Evolutionary conservation across 2,329 filamentous ascomycete genomes (phyloP), one percentile per base, ranked within the genome.

Genomic region (Sporothrix globosa): DNA sequence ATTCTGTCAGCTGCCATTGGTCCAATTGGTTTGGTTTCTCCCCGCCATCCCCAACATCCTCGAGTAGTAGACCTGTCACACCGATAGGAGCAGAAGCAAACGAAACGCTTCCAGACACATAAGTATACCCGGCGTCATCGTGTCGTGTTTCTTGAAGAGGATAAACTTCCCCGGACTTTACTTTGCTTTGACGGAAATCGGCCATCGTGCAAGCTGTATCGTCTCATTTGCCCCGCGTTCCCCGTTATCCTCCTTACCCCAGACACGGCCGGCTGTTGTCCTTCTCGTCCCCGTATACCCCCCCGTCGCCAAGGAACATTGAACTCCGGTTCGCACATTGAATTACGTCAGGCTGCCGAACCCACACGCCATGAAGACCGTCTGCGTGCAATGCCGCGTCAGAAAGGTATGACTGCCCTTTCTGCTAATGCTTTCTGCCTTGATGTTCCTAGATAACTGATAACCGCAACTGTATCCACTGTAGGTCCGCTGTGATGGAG

Each of bases 351-450:
- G 34, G 34, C 34, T 34, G 5, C 34, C 17, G 6, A 48, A 39
- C 44, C 63, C 46, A 41, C 63, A 39, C 30, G 13, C 14, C 39
- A 68, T 68, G 67, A 68, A 68, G 27, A 50, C 24, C 21, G 67
- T 61, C 2, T 68, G 67, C 21, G 52, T 68, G 21, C 67, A 68
- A n/a, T 68, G 67, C 17, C 67, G 67, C 27, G 53, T 68, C 13
- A 27, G 67, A 21, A 68, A 68, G 54, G 67, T 61, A n/a, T n/a
- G 67, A 17, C 13, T 48, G 44, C 44, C 44, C 44, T 24, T 30
- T 6, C 17, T 19, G 19, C 30, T 7, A 24, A 24, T 60, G 6
- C 30, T 54, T 17, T 30, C 52, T 30, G 52, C 30, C 27, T 7
- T 6, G 2, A 34, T 34, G 7, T 34, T 34, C 2, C 5, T 6